Conservation (phyloP, 2,329 filamentous ascomycete genomes). For the Fusarium humuli region DNA sequence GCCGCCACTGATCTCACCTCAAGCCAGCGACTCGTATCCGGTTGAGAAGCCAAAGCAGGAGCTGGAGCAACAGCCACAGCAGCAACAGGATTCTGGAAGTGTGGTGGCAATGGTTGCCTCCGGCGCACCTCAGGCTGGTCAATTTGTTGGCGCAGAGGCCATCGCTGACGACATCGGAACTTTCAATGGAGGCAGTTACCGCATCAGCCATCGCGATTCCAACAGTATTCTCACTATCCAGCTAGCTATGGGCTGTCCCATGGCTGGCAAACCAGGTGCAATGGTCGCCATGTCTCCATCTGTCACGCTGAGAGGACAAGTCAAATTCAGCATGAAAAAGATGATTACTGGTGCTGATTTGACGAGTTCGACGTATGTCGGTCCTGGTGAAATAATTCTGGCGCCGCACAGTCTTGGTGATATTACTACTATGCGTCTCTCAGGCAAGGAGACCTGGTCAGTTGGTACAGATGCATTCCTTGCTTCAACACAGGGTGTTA, state of each 20-base stretch:
- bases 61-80: constrained; percentile 37
- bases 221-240: constrained; percentile 93
- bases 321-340: constrained; percentile 94
- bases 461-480: constrained; percentile 90
- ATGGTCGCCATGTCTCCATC: constrained; percentile 97
- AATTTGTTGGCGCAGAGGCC: constrained; percentile 72
- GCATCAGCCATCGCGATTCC: constrained; percentile 90
- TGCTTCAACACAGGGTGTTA: constrained; percentile 84
- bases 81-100: constrained; percentile 39
- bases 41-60: constrained; percentile 47
- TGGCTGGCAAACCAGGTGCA: constrained; percentile 82
- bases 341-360: constrained; percentile 86
- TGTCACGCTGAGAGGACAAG: constrained; percentile 81
- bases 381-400: constrained; percentile 89
- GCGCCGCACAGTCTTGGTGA: constrained; percentile 86
- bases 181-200: constrained; percentile 95
- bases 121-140: constrained; percentile 58
- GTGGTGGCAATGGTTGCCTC: constrained; percentile 51
- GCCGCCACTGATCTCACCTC: constrained; percentile 43
- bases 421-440: constrained; percentile 81
- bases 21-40: constrained; percentile 41
- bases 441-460: constrained; percentile 80
- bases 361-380: constrained; percentile 81
- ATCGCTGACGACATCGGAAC: constrained; percentile 89
- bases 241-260: constrained; percentile 86